These are phyloP conservation scores for Talaromyces liani DNA, from an alignment of 495 filamentous ascomycete species.

Conservation along the genomic window DNA sequence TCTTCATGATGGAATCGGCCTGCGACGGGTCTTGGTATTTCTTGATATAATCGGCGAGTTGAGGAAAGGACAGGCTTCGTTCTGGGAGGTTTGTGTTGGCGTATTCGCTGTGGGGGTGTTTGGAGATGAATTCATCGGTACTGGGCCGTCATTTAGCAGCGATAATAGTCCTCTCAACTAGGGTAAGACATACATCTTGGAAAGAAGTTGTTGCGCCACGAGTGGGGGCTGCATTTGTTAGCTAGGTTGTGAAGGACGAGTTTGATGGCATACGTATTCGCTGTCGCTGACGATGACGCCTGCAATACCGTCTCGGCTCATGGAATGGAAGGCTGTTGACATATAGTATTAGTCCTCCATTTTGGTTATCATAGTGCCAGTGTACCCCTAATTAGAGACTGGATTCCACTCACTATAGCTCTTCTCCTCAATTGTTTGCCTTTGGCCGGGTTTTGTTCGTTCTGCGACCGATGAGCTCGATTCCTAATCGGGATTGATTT, in stretches of 20 bases:
- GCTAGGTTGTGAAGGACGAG: not conserved
- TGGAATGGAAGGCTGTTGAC: slow-evolving; percentile 73
- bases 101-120: slow-evolving; percentile 64
- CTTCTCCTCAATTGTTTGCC: slow-evolving; percentile 89
- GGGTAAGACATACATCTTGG: slow-evolving; percentile 50
- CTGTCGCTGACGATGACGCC: slow-evolving; percentile 85
- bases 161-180: not conserved
- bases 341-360: not conserved
- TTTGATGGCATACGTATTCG: slow-evolving; percentile 49
- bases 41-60: slow-evolving; percentile 70
- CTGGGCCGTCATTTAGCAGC: not conserved
- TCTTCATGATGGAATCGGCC: slow-evolving; percentile 87
- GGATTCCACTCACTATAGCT: slow-evolving; percentile 19
- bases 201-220: slow-evolving; percentile 89
- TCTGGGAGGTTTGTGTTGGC: slow-evolving; percentile 37
- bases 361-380: no score
- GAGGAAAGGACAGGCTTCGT: slow-evolving; percentile 48
- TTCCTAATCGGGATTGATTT: not conserved
- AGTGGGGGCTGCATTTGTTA: slow-evolving; percentile 47
- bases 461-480: slow-evolving; percentile 29
- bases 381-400: not conserved
- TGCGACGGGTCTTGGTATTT: slow-evolving; percentile 87
- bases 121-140: slow-evolving; percentile 83
- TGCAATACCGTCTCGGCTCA: slow-evolving; percentile 80
- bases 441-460: slow-evolving; percentile 73